These are phyloP conservation scores for Sporothrix luriei DNA, from an alignment of 2,329 filamentous ascomycete genomes.

Conservation along the genomic window DNA sequence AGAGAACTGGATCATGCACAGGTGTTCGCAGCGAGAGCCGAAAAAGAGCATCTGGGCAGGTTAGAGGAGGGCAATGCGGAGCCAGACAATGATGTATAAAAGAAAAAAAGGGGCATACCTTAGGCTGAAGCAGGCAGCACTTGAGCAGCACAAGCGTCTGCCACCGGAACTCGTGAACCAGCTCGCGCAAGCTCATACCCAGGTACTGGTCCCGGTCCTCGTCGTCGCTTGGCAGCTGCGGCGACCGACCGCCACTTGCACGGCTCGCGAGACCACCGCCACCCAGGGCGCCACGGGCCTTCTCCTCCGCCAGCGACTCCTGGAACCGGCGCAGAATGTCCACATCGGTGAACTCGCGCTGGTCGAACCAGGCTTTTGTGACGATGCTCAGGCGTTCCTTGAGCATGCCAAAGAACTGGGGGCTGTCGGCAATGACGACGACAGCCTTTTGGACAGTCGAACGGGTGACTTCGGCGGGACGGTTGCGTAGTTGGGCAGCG, in stretches of 20 bases:
- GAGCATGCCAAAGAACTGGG: conserved; percentile 86
- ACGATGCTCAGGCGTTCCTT: conserved; percentile 88
- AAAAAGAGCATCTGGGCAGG: conserved; percentile 90
- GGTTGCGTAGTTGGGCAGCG: conserved; percentile 71
- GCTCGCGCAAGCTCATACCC: conserved; percentile 82
- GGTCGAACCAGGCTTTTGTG: conserved; percentile 93
- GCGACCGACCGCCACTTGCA: conserved; percentile 17
- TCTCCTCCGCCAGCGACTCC: conserved; percentile 76
- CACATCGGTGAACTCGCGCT: conserved; percentile 86
- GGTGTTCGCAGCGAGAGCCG: conserved; percentile 87
- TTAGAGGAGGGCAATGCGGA: not conserved
- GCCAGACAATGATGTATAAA: not conserved
- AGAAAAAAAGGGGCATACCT: conserved; percentile 58
- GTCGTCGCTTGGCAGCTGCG: conserved; percentile 55
- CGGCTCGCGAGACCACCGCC: conserved; percentile 20
- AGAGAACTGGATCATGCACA: conserved; percentile 99
- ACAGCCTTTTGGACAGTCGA: conserved; percentile 98
- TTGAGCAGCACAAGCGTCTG: conserved; percentile 94
- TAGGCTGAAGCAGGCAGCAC: conserved; percentile 88
- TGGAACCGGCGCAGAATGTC: conserved; percentile 91
- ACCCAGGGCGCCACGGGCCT: conserved; percentile 54
- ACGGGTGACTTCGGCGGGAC: conserved; percentile 87
- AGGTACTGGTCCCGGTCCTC: conserved; percentile 83
- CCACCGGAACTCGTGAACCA: conserved; percentile 92
- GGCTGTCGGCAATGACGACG: conserved; percentile 89